Evolutionary conservation across 306 rosid genomes (phyloP).

Genomic region (Gleditsia sinensis): DNA sequence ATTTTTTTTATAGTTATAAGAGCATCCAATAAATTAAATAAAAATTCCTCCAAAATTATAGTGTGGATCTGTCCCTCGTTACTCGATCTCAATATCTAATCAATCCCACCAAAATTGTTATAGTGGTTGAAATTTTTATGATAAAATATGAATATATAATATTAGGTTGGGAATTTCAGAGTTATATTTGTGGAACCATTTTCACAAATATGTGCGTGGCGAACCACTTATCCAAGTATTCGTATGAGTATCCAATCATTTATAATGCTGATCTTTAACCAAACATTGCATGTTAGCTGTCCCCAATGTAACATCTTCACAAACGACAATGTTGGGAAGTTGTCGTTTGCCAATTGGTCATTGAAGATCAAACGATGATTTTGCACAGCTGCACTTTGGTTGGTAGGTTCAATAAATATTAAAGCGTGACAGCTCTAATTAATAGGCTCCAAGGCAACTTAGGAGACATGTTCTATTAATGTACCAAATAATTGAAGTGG

Average conservation of each 20-base stretch:
- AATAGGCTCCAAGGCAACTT: background rate
- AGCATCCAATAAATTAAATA: no score
- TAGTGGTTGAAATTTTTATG: no score
- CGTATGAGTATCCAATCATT: conserved; percentile 40
- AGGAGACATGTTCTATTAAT: background rate
- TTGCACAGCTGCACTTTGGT: background rate
- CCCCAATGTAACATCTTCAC: background rate
- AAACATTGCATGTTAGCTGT: conserved; percentile 49
- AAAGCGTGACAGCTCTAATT: background rate
- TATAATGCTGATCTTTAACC: conserved; percentile 40
- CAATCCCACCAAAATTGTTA: no score
- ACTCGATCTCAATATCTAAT: no score
- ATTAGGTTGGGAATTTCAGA: no score
- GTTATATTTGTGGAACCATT: no score
- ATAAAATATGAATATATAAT: no score
- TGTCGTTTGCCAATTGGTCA: background rate
- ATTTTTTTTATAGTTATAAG: no score
- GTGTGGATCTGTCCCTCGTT: no score
- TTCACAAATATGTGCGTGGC: conserved; percentile 4
- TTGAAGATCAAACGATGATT: background rate
- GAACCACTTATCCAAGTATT: conserved; percentile 8
- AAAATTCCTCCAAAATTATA: no score
- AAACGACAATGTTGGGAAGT: background rate
- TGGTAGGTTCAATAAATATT: background rate
- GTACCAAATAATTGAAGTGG: background rate